Evolutionary conservation across 306 rosid species (phyloP).

Genomic region (Cyamopsis tetragonoloba): DNA sequence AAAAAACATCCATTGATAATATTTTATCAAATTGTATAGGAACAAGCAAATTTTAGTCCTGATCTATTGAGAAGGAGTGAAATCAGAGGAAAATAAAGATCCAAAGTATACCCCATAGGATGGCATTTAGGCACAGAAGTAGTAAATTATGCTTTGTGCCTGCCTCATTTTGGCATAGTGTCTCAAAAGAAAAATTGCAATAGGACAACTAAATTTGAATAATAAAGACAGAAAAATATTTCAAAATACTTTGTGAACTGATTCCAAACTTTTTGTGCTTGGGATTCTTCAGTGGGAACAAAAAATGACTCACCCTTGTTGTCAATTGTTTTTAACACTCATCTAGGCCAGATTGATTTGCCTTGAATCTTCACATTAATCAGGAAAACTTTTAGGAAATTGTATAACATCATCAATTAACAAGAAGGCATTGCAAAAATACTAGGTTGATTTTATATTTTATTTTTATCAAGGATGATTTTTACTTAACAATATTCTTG

Average conservation of each 20-base stretch:
- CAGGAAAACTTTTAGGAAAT: no score
- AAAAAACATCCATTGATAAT: not conserved
- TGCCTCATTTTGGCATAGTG: no score
- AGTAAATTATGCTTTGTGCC: no score
- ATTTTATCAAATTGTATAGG: not conserved
- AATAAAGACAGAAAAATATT: not conserved
- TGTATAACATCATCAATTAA: not conserved
- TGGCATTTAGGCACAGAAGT: not conserved
- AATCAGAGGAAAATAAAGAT: not conserved
- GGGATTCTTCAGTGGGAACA: no score
- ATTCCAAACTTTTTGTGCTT: no score
- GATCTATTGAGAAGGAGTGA: not conserved
- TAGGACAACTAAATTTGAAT: not conserved
- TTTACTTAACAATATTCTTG: not conserved
- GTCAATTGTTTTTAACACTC: not conserved
- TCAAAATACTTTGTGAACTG: no score
- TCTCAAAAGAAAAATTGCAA: not conserved
- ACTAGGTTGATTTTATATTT: not conserved
- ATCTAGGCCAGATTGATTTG: not conserved
- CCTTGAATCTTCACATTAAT: not conserved
- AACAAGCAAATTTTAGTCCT: not conserved
- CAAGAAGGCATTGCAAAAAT: not conserved
- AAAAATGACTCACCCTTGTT: not conserved
- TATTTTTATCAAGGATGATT: not conserved
- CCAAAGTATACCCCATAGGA: not conserved